Base-by-base conservation (phyloP, 495 filamentous ascomycete species). In the Penicillium manginii region DNA sequence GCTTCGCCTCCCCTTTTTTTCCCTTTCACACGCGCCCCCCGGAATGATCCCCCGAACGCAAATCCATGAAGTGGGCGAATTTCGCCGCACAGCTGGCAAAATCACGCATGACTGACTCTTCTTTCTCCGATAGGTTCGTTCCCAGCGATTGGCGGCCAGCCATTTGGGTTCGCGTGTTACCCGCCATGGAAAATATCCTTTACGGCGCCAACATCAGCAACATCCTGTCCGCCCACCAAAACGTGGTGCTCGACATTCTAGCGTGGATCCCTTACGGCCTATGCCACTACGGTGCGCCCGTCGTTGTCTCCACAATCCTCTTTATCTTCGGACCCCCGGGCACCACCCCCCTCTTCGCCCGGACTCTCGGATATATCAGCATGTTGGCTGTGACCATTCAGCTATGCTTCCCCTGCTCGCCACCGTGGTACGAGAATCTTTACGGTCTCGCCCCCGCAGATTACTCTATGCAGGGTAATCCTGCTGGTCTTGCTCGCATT, bases 181-280 rank as follows among this genome's bases (percentile, higher is more conserved):
- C 93, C 3, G 90, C 93, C n/a, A 83, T 98, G 59, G 93, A 98
- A 71, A 96, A 98, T 73, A 94, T 98, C 54, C 79, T 98, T 50
- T 98, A 98, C 70, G 93, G 93, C 50, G 91, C 91, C 31, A 97
- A 97, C 76, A 84, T 98, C 49, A 96, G 91, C 77, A 96, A 96
- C 72, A 94, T 96, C 56, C 84, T 98, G 45, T 94, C 93, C 4
- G 89, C 91, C 23, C 91, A 96, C 73, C 90, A 89, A 48, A 85
- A 88, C 74, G 83, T 87, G 10, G 77, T 91, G 48, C 81, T 98
- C 35, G 91, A 96, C 60, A 73, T 98, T 54, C 74, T 98, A 54
- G 93, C 93, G 35, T 97, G 93, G 93, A 68, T 98, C 42, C 93
- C 93, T 15, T 98, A 98, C 65, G 93, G 93, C 23, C 73, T 97